Evolutionary conservation across 441 rosid genomes (phyloP).

Genomic region (Populus hybrid): DNA sequence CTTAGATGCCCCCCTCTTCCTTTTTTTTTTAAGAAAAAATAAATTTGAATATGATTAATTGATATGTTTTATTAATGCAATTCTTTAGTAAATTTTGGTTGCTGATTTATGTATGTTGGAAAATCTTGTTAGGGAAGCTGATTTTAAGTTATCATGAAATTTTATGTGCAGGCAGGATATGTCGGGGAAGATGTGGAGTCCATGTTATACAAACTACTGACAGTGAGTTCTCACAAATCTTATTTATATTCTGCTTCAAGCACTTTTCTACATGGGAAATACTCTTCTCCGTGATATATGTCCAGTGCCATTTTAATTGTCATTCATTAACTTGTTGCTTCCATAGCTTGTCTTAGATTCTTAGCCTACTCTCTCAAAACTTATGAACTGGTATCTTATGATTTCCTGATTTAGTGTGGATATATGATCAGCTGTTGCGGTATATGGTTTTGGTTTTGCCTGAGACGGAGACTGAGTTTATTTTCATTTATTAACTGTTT

Average conservation of each 20-base stretch:
- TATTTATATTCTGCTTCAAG: background rate
- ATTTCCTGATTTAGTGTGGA: background rate
- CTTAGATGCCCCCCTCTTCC: background rate
- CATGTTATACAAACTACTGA: slow-evolving; percentile 89
- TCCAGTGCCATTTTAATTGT: background rate
- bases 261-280: background rate
- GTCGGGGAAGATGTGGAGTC: slow-evolving; percentile 99
- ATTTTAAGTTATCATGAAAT: slow-evolving; percentile 9
- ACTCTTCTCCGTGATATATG: background rate
- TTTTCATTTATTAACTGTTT: background rate
- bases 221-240: slow-evolving; percentile 36
- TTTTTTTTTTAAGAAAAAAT: background rate
- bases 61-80: background rate
- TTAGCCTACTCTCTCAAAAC: background rate
- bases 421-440: background rate
- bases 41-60: background rate
- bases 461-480: background rate
- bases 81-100: background rate
- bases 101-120: background rate
- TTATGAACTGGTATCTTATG: background rate
- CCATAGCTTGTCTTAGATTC: background rate
- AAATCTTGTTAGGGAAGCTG: background rate
- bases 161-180: slow-evolving; percentile 83
- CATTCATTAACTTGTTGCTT: background rate
- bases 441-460: background rate